phyloP scores from a whole-genome alignment of 208 protist genomes.

The Strigomonas culicis region DNA sequence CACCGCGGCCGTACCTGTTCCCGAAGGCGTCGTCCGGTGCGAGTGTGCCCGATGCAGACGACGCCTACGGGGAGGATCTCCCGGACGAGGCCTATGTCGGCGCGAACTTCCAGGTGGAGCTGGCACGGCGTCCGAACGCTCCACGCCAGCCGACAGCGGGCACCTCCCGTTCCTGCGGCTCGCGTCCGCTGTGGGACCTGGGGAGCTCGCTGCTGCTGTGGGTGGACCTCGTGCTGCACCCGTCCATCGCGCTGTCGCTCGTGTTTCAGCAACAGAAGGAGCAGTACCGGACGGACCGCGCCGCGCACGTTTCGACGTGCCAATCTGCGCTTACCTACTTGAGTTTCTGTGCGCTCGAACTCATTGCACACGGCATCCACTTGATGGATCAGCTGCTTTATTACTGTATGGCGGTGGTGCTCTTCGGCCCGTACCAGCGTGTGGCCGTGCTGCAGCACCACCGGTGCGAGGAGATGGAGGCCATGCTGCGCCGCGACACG shows the following conservation, averaged over 20 bases:
- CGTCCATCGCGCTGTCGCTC: background rate
- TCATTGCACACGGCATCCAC: background rate
- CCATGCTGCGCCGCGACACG: conserved; percentile 37
- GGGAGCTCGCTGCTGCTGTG: background rate
- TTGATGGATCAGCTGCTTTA: conserved; percentile 26
- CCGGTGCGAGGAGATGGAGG: conserved; percentile 28
- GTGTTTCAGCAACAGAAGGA: background rate
- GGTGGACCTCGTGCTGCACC: background rate
- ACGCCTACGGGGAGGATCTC: conserved; percentile 25
- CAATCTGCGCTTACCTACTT: background rate
- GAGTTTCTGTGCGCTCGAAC: no score
- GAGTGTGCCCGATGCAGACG: background rate
- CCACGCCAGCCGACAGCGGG: no score
- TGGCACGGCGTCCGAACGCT: no score
- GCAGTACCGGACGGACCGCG: background rate
- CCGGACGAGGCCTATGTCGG: conserved; percentile 16
- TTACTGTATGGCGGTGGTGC: conserved; percentile 58
- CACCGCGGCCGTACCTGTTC: background rate
- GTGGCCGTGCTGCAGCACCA: conserved; percentile 34
- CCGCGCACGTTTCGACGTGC: background rate
- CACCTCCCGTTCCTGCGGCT: background rate
- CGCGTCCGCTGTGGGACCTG: background rate
- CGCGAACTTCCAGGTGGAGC: background rate
- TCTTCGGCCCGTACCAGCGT: conserved; percentile 66
- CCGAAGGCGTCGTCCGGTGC: no score